Evolutionary conservation across 2,329 filamentous ascomycete genomes (phyloP), one percentile per base, ranked within the genome.

Genomic region (Colletotrichum eleusines): DNA sequence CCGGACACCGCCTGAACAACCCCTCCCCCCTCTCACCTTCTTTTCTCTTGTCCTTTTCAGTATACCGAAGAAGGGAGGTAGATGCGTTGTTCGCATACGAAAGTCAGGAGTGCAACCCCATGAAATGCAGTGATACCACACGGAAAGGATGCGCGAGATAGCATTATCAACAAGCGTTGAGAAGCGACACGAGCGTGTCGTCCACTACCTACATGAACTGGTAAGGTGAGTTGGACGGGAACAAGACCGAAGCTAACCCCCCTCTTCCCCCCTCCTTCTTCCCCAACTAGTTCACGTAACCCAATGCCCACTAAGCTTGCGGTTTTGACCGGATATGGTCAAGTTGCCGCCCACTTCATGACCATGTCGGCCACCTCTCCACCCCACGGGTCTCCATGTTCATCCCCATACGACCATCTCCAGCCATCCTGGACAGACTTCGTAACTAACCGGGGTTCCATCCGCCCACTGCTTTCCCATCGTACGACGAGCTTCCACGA

Each of bases 311-410:
- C n/a, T n/a, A n/a, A n/a, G n/a, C n/a, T 42, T 54, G 48, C 42
- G 63, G 67, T 28, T 28, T 31, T 58, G 57, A 26, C 68, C 58
- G 51, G 63, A 71, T 58, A 33, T 44, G 68, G 63, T 9, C 57
- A 71, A 67, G 68, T 28, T 62, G 54, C 63, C 51, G 42, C 68
- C 63, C 57, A 71, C 63, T 58, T 67, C 58, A 48, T 57, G 63
- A 35, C 66, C 60, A 35, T 33, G 60, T 51, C 60, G 4, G 16
- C 14, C 59, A 23, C 31, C 23, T 55, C 54, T 33, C 35, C 67
- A 63, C 68, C 68, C 63, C 63, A 68, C 68, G 64, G 51, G 62
- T 63, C 57, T 71, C 68, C 68, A 71, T 68, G 68, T 58, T 53
- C 58, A 68, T 63, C 68, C 64, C 68, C 64, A 71, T 68, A 54